phyloP scores from a whole-genome alignment of 306 rosid species.

The Vigna reflexopilosa region DNA sequence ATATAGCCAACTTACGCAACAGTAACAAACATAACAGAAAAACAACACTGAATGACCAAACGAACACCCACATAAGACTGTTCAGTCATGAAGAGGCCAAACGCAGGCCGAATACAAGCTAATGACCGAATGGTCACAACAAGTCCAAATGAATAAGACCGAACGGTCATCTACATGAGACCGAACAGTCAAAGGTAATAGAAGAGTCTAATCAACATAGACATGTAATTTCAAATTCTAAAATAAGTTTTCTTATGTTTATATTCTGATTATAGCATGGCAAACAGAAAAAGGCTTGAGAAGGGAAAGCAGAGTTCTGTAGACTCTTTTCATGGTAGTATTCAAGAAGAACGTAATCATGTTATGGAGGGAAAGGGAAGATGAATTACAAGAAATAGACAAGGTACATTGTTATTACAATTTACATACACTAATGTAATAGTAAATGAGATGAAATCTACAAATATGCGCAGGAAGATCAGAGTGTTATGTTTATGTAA shows the following conservation, averaged over 20 bases:
- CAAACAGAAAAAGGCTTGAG: background rate
- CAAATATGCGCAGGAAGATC: background rate
- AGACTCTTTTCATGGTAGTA: background rate
- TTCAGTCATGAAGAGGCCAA: too few relatives aligned
- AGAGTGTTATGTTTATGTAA: background rate
- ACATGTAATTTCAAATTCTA: background rate
- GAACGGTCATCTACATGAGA: too few relatives aligned
- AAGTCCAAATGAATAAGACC: too few relatives aligned
- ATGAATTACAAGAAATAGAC: background rate
- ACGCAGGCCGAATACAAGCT: too few relatives aligned
- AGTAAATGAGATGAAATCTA: background rate
- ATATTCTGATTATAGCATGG: slow-evolving; percentile 10
- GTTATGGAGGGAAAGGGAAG: background rate
- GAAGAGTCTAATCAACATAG: too few relatives aligned
- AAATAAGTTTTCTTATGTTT: background rate
- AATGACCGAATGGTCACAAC: too few relatives aligned
- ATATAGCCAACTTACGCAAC: too few relatives aligned
- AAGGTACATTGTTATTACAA: background rate
- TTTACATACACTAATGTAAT: background rate
- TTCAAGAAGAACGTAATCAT: background rate
- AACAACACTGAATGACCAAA: too few relatives aligned
- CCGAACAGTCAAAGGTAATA: too few relatives aligned
- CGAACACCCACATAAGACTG: too few relatives aligned
- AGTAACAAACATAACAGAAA: too few relatives aligned
- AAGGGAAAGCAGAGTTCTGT: background rate